Percentiles rank a stretch among this genome's conserved stretches.
Conservation (phyloP, 164 flowering plant species). For the Euptelea pleiosperma region DNA sequence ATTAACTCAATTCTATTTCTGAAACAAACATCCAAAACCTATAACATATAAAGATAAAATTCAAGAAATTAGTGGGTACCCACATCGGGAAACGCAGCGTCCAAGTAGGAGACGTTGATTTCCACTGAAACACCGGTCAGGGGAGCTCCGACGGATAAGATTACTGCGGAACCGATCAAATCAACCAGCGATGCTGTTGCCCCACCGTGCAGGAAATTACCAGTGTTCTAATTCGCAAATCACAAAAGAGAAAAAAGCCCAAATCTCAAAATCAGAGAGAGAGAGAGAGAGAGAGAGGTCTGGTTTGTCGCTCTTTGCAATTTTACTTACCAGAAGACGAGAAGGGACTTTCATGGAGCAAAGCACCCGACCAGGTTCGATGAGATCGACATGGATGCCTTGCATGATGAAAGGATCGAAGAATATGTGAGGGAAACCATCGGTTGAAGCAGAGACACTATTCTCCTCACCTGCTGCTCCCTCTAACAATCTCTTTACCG, state of each 20-base stretch:
- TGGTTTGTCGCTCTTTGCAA: too few species aligned
- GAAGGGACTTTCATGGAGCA: slow-evolving; percentile 68
- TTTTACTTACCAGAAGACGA: slow-evolving; percentile 45
- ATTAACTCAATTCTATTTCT: too few species aligned
- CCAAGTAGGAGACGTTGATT: slow-evolving; percentile 71
- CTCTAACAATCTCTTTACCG: slow-evolving; percentile 47
- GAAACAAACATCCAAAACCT: not conserved
- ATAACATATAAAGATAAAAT: not conserved
- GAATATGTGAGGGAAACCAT: slow-evolving; percentile 39
- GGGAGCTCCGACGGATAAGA: slow-evolving; percentile 38
- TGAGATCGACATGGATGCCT: slow-evolving; percentile 45
- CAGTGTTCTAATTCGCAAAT: slow-evolving; percentile 34
- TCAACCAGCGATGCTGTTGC: slow-evolving; percentile 71
- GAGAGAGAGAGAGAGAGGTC: not conserved
- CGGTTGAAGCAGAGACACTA: slow-evolving; percentile 16
- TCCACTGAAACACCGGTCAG: slow-evolving; percentile 63
- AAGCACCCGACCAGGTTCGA: slow-evolving; percentile 62
- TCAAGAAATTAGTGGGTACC: slow-evolving; percentile 14
- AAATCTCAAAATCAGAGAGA: slow-evolving; percentile 1
- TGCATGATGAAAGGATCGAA: slow-evolving; percentile 49
- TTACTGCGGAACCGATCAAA: slow-evolving; percentile 57
- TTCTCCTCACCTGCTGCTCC: slow-evolving; percentile 14
- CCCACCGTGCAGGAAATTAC: slow-evolving; percentile 65
- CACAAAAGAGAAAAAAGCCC: slow-evolving; percentile 3
- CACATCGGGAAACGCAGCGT: slow-evolving; percentile 58